Evolutionary conservation across 208 protist genomes (phyloP), one percentile per base, ranked within the genome.

Genomic region (Crithidia sp.): DNA sequence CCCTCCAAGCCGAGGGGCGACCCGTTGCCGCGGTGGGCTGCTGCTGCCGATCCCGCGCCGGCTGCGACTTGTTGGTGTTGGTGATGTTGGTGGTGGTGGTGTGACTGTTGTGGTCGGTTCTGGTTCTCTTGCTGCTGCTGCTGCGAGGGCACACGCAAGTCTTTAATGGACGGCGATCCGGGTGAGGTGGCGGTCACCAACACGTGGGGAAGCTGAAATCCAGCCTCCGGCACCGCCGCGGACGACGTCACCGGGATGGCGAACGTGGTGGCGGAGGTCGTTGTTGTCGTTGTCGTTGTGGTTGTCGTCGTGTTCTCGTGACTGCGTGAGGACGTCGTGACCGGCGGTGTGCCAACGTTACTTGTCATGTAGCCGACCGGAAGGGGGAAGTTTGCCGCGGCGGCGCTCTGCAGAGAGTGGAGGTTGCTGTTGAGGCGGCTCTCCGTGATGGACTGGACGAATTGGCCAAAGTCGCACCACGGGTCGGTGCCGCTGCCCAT

Each of bases 391-490:
- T 17, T 37, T 28, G 66, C 50, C 9, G 66, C 59, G 41, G 57
- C 58, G 59, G 58, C 73, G 40, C 73, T 71, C 52, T 55, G 52
- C 59, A 72, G 39, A 0, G 73, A 61, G 52, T 43, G 53, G 36
- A 67, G 7, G 44, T 78, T 78, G 45, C 73, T 62, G 59, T 78
- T 78, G 7, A 55, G 60, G 19, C 66, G 58, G 17, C 49, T 78
- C 43, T 78, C 73, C 8, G 73, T 78, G 60, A 78, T 62, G 41
- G 73, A 72, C 53, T 78, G 73, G 41, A 78, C 73, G 54, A 78
- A 68, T 5, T 63, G 47, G 3, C 73, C 73, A 50, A 78, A 72
- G 14, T 78, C 73, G 44, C 59, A 50, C 73, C 73, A 78, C 47
- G 8, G 64, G 50, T 78, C 66, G 4, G 37, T 43, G 3, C 54